Conservation (phyloP, 2,329 filamentous ascomycete genomes). For the Exutisphaerella laricina region DNA sequence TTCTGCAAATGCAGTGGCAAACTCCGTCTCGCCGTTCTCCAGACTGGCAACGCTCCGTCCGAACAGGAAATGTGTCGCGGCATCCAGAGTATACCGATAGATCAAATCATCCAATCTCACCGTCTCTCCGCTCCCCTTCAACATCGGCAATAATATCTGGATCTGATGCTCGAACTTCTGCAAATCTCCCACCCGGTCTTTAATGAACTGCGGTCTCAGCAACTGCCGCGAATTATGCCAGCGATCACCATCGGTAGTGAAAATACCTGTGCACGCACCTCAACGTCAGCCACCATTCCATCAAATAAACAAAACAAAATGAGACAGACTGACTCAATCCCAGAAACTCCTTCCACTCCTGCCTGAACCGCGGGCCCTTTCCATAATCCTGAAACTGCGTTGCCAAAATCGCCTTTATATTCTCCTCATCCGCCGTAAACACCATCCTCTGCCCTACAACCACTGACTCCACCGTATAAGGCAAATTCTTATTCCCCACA, state of each 20-base stretch:
- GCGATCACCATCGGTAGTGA: conserved; percentile 67
- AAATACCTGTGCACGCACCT: conserved; percentile 40
- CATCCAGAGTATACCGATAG: conserved; percentile 79
- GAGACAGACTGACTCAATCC: conserved; percentile 63
- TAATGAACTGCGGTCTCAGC: conserved; percentile 80
- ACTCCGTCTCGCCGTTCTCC: conserved; percentile 55
- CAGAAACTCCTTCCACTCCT: conserved; percentile 69
- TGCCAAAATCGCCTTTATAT: conserved; percentile 85
- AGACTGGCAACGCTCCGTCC: conserved; percentile 64
- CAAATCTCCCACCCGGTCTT: conserved; percentile 75
- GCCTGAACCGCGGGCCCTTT: conserved; percentile 69
- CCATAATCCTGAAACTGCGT: conserved; percentile 82
- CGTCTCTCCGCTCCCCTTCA: conserved; percentile 45
- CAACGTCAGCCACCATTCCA: conserved; percentile 5
- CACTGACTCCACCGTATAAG: conserved; percentile 57
- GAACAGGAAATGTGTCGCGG: conserved; percentile 79
- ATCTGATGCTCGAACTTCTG: conserved; percentile 76
- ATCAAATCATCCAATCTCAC: conserved; percentile 72
- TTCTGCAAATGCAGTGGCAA: conserved; percentile 75
- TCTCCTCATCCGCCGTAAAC: conserved; percentile 77
- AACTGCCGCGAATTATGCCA: conserved; percentile 81
- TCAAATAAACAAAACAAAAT: neutral
- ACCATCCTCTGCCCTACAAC: conserved; percentile 56
- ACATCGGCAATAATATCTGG: conserved; percentile 62
- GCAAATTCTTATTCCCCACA: conserved; percentile 32